Percentiles rank a stretch among this genome's conserved stretches.
Evolutionary conservation across 257 asterid species (phyloP).

Genomic region (Primulina tabacum): DNA sequence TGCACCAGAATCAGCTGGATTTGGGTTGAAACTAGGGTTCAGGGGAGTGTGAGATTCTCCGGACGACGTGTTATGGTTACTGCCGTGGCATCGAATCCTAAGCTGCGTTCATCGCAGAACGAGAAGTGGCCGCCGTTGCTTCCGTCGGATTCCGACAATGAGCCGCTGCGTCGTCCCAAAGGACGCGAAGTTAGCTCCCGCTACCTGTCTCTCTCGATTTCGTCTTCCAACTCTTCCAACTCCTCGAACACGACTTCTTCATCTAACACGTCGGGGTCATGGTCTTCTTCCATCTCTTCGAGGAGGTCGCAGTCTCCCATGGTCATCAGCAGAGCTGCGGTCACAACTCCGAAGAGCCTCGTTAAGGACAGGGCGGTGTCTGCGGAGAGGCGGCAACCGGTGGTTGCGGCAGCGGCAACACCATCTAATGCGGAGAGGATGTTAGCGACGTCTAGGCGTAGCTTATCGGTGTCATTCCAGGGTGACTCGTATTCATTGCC

Average conservation of each 20-base stretch:
- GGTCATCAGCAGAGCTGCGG: conserved; percentile 31
- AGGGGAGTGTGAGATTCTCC: conserved; percentile 2
- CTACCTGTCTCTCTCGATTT: conserved; percentile 53
- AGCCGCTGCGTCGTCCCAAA: conserved; percentile 50
- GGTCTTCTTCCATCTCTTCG: conserved; percentile 33
- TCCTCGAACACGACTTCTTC: conserved; percentile 55
- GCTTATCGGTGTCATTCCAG: conserved; percentile 80
- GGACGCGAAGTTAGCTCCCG: conserved; percentile 61
- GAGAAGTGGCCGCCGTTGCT: conserved; percentile 60
- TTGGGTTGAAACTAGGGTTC: conserved; percentile 29
- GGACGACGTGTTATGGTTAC: conserved; percentile 69
- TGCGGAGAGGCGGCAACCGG: conserved; percentile 49
- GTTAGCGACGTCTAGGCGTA: conserved; percentile 58
- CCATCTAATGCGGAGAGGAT: conserved; percentile 53
- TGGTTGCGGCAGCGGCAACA: conserved; percentile 17
- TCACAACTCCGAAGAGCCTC: conserved; percentile 36
- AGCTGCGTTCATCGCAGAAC: conserved; percentile 45
- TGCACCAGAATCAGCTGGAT: conserved; percentile 21
- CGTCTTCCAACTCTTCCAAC: conserved; percentile 55
- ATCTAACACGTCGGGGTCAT: conserved; percentile 46
- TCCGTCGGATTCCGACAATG: conserved; percentile 61
- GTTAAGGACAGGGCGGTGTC: conserved; percentile 38
- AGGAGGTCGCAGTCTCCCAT: conserved; percentile 53
- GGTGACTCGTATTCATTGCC: conserved; percentile 63
- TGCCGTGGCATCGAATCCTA: conserved; percentile 53